phyloP scores from a whole-genome alignment of 345 rosid species.

The Eucalyptus rudis region DNA sequence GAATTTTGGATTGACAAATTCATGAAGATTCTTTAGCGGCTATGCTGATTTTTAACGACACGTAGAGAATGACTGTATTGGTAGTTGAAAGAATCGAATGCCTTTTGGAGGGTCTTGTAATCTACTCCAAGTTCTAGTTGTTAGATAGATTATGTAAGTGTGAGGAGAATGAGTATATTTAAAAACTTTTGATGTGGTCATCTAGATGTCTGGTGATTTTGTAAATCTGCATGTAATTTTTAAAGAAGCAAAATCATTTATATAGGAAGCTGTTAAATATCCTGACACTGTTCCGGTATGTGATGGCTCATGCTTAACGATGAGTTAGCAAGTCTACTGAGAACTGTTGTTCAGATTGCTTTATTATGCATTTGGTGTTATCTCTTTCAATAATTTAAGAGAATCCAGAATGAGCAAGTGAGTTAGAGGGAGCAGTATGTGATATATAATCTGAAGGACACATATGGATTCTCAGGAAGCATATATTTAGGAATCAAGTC shows the following conservation, averaged over 20 bases:
- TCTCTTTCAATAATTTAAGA: background rate
- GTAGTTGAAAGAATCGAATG: background rate
- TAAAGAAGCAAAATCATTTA: background rate
- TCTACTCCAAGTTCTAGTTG: background rate
- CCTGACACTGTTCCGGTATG: background rate
- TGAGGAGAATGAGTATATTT: background rate
- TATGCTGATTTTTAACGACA: background rate
- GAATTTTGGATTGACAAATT: background rate
- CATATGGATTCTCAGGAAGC: background rate
- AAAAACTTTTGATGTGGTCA: background rate
- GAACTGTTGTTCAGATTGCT: background rate
- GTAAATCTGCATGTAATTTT: background rate
- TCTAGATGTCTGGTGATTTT: background rate
- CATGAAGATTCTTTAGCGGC: background rate
- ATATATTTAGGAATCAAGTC: background rate
- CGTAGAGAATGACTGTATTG: background rate
- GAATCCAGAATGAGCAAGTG: background rate
- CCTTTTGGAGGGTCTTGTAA: background rate
- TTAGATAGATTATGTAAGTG: background rate
- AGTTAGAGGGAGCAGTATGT: background rate
- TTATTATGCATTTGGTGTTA: background rate
- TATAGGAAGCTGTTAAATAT: background rate
- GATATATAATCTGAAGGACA: background rate
- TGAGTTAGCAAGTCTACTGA: background rate
- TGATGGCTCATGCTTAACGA: background rate